A percentile compares a stretch with the other conserved stretches of the same genome.
phyloP scores from a whole-genome alignment of 2,329 filamentous ascomycete genomes.

The Claviceps digitariae region DNA sequence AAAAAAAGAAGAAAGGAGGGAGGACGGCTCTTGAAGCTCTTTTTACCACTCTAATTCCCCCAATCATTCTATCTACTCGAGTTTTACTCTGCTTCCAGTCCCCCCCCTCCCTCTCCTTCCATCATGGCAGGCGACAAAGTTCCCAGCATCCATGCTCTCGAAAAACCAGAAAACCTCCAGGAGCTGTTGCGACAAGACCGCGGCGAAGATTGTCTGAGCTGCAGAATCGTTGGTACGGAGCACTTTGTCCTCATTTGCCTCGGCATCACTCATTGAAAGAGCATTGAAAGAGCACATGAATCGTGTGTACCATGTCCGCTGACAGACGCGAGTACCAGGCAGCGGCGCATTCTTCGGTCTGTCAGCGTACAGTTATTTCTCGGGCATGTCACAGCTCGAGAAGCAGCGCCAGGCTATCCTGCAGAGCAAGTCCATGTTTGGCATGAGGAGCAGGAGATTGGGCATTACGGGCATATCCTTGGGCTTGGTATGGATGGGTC shows the following conservation, averaged over 20 bases:
- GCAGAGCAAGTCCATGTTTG: conserved; percentile 55
- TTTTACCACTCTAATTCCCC: no score
- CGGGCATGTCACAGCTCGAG: conserved; percentile 58
- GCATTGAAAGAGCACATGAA: no score
- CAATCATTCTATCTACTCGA: no score
- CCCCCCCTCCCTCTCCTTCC: no score
- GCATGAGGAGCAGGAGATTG: conserved; percentile 54
- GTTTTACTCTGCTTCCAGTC: no score
- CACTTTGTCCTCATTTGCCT: neutral
- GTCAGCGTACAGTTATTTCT: conserved; percentile 64
- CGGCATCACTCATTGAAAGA: no score
- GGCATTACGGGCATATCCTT: conserved; percentile 57
- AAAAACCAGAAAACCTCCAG: conserved; percentile 49
- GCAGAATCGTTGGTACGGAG: conserved; percentile 54
- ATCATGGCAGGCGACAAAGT: conserved; percentile 26
- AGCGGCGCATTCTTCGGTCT: conserved; percentile 63
- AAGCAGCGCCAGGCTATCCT: conserved; percentile 52
- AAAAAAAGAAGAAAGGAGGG: no score
- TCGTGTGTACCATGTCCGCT: no score
- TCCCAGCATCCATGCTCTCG: conserved; percentile 37
- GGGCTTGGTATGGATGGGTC: conserved; percentile 52
- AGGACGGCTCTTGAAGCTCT: no score
- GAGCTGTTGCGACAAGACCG: conserved; percentile 42
- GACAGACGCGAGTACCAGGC: conserved; percentile 32
- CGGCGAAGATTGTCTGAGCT: conserved; percentile 55